Percentiles rank a stretch among this genome's conserved stretches.
These are phyloP conservation scores for Crithidia fasciculata DNA, from an alignment of 208 protist genomes.

Conservation along the genomic window DNA sequence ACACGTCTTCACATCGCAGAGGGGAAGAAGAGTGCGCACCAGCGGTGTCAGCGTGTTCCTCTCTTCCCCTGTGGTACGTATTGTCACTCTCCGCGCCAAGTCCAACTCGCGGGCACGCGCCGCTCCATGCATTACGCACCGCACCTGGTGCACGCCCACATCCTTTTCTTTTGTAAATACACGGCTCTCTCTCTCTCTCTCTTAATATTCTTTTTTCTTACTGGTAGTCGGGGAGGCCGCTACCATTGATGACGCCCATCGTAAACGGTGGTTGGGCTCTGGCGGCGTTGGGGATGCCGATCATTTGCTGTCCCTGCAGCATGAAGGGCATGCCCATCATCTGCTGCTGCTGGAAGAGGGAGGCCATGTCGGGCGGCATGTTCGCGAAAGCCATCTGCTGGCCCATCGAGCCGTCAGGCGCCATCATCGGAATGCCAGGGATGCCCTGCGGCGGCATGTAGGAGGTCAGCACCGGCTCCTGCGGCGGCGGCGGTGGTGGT, in stretches of 20 bases:
- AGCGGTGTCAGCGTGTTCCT: too few relatives aligned
- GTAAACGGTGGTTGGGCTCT: constrained; percentile 43
- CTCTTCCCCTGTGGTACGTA: background rate
- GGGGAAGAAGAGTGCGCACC: too few relatives aligned
- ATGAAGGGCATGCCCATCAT: constrained; percentile 74
- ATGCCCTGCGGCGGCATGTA: constrained; percentile 42
- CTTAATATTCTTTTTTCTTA: constrained; percentile 8
- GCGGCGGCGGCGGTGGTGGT: constrained; percentile 24
- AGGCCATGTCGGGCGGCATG: constrained; percentile 55
- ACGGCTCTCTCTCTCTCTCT: background rate
- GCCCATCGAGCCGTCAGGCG: constrained; percentile 38
- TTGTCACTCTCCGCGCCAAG: too few relatives aligned
- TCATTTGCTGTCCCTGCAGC: constrained; percentile 68
- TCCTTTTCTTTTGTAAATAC: background rate
- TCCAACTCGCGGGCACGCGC: too few relatives aligned
- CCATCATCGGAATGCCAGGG: constrained; percentile 48
- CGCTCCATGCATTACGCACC: too few relatives aligned
- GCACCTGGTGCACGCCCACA: too few relatives aligned
- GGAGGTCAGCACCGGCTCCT: constrained; percentile 30
- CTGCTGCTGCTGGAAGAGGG: constrained; percentile 62
- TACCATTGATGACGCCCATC: constrained; percentile 54
- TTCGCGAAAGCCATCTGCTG: constrained; percentile 65
- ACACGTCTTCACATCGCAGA: too few relatives aligned
- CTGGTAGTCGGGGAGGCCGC: constrained; percentile 32
- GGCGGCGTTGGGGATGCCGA: constrained; percentile 57